phyloP scores from a whole-genome alignment of 768 basidiomycete genomes.

The Neoboletus magnificus region DNA sequence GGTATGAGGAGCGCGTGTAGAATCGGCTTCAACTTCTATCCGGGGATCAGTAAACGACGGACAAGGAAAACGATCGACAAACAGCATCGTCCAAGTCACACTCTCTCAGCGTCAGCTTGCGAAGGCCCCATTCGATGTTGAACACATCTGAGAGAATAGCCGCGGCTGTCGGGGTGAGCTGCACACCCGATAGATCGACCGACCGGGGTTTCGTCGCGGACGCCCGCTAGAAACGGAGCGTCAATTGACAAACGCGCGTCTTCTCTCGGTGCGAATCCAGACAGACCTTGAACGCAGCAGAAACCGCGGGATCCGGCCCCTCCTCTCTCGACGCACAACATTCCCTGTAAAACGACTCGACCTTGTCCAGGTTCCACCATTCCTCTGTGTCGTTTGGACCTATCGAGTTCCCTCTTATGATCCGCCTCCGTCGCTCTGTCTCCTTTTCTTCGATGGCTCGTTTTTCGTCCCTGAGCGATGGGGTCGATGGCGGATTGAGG shows the following conservation, averaged over 20 bases:
- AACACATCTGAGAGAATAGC: slow-evolving; percentile 89
- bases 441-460: slow-evolving; percentile 75
- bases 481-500: slow-evolving; percentile 77
- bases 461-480: slow-evolving; percentile 78
- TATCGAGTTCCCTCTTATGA: slow-evolving; percentile 55
- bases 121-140: slow-evolving; percentile 88
- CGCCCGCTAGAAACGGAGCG: slow-evolving; percentile 40
- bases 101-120: slow-evolving; percentile 80
- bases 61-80: slow-evolving; percentile 7
- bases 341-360: slow-evolving; percentile 84
- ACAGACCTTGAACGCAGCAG: slow-evolving; percentile 67
- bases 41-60: neutral
- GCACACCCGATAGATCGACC: slow-evolving; percentile 77
- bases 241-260: neutral
- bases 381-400: slow-evolving; percentile 42
- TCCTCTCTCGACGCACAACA: slow-evolving; percentile 81
- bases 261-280: neutral
- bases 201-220: slow-evolving; percentile 58
- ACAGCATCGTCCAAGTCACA: slow-evolving; percentile 87
- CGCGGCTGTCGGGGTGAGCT: slow-evolving; percentile 65
- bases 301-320: slow-evolving; percentile 58
- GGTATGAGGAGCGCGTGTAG: slow-evolving; percentile 88
- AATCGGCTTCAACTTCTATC: slow-evolving; percentile 80
- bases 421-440: slow-evolving; percentile 58
- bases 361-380: slow-evolving; percentile 85